phyloP scores from a whole-genome alignment of 2,329 filamentous ascomycete species.

The Aspergillus ruber region DNA sequence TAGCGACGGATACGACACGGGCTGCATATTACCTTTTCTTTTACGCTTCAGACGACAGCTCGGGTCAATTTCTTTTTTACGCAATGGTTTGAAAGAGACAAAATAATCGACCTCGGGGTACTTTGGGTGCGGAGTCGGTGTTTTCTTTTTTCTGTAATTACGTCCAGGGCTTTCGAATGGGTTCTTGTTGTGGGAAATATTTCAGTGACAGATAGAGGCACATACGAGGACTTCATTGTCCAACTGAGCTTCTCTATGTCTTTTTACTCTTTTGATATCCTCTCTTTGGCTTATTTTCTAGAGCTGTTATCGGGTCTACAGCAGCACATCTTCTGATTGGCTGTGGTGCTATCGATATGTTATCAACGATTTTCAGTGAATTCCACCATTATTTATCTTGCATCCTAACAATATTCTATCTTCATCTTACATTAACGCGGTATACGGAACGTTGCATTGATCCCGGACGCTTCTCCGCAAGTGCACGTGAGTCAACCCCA shows the following conservation, averaged over 20 bases:
- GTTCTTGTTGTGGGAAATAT: not conserved
- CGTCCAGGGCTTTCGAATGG: not conserved
- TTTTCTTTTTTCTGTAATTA: conserved; percentile 1
- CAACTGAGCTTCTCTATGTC: not conserved
- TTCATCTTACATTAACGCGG: too few relatives aligned
- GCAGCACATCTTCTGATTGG: not conserved
- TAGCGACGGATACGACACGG: conserved; percentile 4
- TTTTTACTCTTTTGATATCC: not conserved
- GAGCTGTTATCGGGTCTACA: not conserved
- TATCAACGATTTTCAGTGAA: too few relatives aligned
- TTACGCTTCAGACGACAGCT: not conserved
- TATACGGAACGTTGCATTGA: too few relatives aligned
- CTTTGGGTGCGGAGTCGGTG: not conserved
- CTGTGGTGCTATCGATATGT: not conserved
- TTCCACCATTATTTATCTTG: not conserved
- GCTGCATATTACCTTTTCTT: not conserved
- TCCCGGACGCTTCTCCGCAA: not conserved
- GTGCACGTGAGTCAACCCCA: not conserved
- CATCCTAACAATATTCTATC: not conserved
- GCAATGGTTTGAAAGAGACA: not conserved
- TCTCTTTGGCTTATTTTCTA: not conserved
- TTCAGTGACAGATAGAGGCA: not conserved
- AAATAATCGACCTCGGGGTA: not conserved
- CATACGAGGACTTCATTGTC: not conserved
- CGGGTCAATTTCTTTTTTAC: not conserved